A percentile compares a stretch with the other conserved stretches of the same genome.
phyloP scores from a whole-genome alignment of 2,329 filamentous ascomycete genomes.

The Alternaria alternata region DNA sequence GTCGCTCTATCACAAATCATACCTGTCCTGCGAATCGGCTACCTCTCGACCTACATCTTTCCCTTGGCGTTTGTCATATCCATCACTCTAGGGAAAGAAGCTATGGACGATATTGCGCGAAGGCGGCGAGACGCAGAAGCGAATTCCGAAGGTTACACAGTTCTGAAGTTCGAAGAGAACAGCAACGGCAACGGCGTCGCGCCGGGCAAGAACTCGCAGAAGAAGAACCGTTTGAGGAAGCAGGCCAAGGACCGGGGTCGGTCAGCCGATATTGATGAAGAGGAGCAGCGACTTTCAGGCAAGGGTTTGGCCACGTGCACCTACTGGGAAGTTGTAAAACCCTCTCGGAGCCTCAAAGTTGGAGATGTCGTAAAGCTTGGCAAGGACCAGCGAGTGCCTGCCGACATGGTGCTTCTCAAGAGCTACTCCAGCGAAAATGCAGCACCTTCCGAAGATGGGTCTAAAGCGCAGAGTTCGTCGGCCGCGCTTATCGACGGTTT shows the following conservation, averaged over 20 bases:
- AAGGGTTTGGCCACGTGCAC: slow-evolving; percentile 55
- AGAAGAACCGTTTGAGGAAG: slow-evolving; percentile 46
- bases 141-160: slow-evolving; percentile 87
- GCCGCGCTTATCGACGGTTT: slow-evolving; percentile 32
- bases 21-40: slow-evolving; percentile 87
- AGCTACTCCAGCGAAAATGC: slow-evolving; percentile 63
- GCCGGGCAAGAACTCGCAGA: slow-evolving; percentile 36
- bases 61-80: slow-evolving; percentile 89
- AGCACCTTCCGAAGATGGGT: slow-evolving; percentile 10
- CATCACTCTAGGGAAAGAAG: slow-evolving; percentile 95
- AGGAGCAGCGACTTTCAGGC: slow-evolving; percentile 62
- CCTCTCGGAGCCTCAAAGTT: slow-evolving; percentile 87
- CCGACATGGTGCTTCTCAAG: slow-evolving; percentile 92
- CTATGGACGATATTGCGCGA: slow-evolving; percentile 88
- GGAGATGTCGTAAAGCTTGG: slow-evolving; percentile 93
- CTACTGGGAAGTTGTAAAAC: slow-evolving; percentile 75
- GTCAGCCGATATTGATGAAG: slow-evolving; percentile 73
- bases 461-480: slow-evolving; percentile 6
- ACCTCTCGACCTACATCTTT: slow-evolving; percentile 92
- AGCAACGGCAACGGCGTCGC: slow-evolving; percentile 47
- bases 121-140: slow-evolving; percentile 89
- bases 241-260: slow-evolving; percentile 52
- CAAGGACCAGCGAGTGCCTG: slow-evolving; percentile 92
- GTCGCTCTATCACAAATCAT: slow-evolving; percentile 95
- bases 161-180: slow-evolving; percentile 74